A percentile compares a stretch with the other conserved stretches of the same genome.
phyloP scores from a whole-genome alignment of 2,329 filamentous ascomycete species.

The Colletotrichum musae region DNA sequence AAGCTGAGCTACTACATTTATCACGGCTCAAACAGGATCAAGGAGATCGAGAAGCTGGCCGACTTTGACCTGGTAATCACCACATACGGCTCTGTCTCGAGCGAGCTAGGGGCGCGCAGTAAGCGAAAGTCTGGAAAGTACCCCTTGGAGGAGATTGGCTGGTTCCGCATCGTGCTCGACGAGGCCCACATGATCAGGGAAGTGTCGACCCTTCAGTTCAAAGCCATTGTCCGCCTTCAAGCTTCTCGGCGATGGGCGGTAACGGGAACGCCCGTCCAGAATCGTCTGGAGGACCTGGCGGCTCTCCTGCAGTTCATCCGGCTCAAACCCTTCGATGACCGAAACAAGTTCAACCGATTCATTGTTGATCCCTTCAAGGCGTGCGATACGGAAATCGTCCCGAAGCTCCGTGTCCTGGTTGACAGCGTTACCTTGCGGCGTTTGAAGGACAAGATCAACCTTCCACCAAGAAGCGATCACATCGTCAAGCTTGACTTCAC shows the following conservation, averaged over 20 bases:
- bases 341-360: conserved; percentile 80
- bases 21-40: conserved; percentile 84
- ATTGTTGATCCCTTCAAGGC: conserved; percentile 90
- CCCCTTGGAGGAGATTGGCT: conserved; percentile 84
- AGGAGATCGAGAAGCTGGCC: conserved; percentile 77
- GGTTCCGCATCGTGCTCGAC: conserved; percentile 94
- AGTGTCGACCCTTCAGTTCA: conserved; percentile 84
- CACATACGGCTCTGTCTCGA: conserved; percentile 90
- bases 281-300: conserved; percentile 90
- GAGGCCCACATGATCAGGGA: conserved; percentile 97
- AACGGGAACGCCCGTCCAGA: conserved; percentile 97
- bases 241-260: conserved; percentile 93
- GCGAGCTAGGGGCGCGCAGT: conserved; percentile 78
- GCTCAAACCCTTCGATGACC: conserved; percentile 87
- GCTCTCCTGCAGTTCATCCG: conserved; percentile 89
- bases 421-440: conserved; percentile 95
- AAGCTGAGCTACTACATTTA: conserved; percentile 84
- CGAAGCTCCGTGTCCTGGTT: conserved; percentile 89
- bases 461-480: conserved; percentile 81
- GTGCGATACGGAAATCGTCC: conserved; percentile 86
- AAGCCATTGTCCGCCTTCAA: conserved; percentile 84
- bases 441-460: conserved; percentile 89
- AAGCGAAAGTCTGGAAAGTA: conserved; percentile 71
- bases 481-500: conserved; percentile 83
- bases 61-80: conserved; percentile 90